A percentile compares a stretch with the other conserved stretches of the same genome.
phyloP scores from a whole-genome alignment of 257 asterid genomes.

The Catharanthus roseus region DNA sequence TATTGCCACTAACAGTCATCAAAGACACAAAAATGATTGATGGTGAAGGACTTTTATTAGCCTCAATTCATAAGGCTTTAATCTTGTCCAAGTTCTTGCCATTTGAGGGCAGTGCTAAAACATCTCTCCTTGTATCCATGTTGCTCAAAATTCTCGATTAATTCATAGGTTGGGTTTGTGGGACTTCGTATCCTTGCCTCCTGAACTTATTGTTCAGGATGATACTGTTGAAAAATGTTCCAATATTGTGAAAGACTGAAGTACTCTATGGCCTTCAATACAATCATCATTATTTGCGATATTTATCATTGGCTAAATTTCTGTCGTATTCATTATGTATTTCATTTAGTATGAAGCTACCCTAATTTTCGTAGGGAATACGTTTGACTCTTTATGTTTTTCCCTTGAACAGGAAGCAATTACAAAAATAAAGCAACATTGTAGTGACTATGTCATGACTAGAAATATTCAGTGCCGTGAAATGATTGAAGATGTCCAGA shows the following conservation, averaged over 20 bases:
- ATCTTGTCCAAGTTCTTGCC: not conserved
- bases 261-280: not conserved
- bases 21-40: not conserved
- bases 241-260: too few relatives aligned
- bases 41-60: too few relatives aligned
- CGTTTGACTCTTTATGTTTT: not conserved
- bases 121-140: too few relatives aligned
- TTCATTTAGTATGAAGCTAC: too few relatives aligned
- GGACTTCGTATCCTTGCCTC: not conserved
- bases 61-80: too few relatives aligned
- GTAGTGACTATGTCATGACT: conserved; percentile 91
- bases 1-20: not conserved
- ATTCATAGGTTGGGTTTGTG: not conserved
- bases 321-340: not conserved
- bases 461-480: conserved; percentile 91
- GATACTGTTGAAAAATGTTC: not conserved
- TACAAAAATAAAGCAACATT: conserved; percentile 76
- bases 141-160: not conserved
- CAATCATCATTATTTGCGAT: not conserved
- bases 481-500: conserved; percentile 88
- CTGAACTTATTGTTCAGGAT: not conserved
- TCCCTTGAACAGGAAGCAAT: conserved; percentile 80
- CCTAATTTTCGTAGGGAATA: not conserved
- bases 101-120: too few relatives aligned
- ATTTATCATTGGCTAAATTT: not conserved